These are phyloP conservation scores for Nephromyces sp. DNA, from an alignment of 169 alveolate species.

Conservation along the genomic window DNA sequence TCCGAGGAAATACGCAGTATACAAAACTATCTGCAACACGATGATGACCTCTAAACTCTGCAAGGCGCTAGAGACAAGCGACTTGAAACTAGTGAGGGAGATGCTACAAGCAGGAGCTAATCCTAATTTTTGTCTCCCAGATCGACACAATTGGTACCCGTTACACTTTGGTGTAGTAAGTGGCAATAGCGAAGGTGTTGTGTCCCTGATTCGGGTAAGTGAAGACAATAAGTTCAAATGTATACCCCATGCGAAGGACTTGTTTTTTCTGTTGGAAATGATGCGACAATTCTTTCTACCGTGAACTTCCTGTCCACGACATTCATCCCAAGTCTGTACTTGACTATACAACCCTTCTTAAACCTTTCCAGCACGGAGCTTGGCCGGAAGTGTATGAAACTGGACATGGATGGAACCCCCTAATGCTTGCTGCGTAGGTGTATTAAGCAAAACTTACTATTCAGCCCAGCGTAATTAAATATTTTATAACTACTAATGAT, in stretches of 20 bases:
- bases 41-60: slow-evolving; percentile 23
- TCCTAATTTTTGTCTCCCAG: slow-evolving; percentile 19
- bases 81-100: slow-evolving; percentile 8
- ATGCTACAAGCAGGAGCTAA: slow-evolving; percentile 20
- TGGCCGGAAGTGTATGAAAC: slow-evolving; percentile 24
- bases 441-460: not conserved
- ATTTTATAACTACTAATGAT: not conserved
- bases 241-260: not conserved
- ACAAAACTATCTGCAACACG: too few species aligned
- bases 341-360: not conserved
- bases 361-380: slow-evolving; percentile 11
- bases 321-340: not conserved
- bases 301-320: not conserved
- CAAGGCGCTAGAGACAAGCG: slow-evolving; percentile 21
- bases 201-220: slow-evolving; percentile 16
- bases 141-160: slow-evolving; percentile 12
- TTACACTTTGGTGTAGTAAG: slow-evolving; percentile 13
- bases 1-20: too few species aligned
- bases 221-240: not conserved
- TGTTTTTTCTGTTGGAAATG: not conserved
- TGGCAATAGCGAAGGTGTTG: slow-evolving; percentile 20
- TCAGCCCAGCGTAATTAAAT: not conserved
- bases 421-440: slow-evolving; percentile 31
- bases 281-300: not conserved
- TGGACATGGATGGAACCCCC: slow-evolving; percentile 24